These are phyloP conservation scores for Phytomonas serpens DNA, from an alignment of 208 protist genomes.

Conservation along the genomic window DNA sequence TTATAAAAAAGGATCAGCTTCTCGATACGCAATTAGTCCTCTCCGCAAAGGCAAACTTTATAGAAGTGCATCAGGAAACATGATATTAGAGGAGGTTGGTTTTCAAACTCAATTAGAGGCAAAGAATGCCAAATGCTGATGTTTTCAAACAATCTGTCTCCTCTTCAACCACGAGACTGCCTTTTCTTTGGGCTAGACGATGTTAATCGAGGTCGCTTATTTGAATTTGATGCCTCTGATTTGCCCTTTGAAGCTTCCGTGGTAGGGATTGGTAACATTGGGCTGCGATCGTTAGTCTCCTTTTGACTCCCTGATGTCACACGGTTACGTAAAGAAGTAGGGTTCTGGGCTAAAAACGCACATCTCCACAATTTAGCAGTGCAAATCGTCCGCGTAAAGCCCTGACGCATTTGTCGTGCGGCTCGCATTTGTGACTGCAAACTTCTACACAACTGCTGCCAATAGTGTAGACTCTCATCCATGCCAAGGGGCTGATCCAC, in stretches of 20 bases:
- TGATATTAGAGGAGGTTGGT: neutral
- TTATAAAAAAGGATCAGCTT: neutral
- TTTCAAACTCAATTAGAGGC: neutral
- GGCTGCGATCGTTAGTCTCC: neutral
- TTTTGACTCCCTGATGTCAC: neutral
- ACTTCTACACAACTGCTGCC: constrained; percentile 57
- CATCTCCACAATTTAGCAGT: constrained; percentile 5
- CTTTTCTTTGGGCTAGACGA: neutral
- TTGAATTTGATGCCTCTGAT: neutral
- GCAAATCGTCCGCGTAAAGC: constrained; percentile 38
- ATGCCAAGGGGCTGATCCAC: constrained; percentile 49
- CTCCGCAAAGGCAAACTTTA: neutral
- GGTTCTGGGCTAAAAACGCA: constrained; percentile 10
- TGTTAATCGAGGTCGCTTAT: neutral
- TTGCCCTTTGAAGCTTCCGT: neutral
- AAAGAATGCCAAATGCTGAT: neutral
- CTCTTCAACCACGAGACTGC: neutral
- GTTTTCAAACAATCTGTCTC: neutral
- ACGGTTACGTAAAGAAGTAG: constrained; percentile 2
- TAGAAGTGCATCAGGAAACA: neutral
- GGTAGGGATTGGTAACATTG: neutral
- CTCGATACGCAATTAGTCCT: neutral
- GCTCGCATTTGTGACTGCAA: constrained; percentile 53
- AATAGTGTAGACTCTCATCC: constrained; percentile 40
- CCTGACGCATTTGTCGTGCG: constrained; percentile 34